Base-by-base conservation (phyloP, 257 asterid genomes). In the Cynanchum wilfordii region DNA sequence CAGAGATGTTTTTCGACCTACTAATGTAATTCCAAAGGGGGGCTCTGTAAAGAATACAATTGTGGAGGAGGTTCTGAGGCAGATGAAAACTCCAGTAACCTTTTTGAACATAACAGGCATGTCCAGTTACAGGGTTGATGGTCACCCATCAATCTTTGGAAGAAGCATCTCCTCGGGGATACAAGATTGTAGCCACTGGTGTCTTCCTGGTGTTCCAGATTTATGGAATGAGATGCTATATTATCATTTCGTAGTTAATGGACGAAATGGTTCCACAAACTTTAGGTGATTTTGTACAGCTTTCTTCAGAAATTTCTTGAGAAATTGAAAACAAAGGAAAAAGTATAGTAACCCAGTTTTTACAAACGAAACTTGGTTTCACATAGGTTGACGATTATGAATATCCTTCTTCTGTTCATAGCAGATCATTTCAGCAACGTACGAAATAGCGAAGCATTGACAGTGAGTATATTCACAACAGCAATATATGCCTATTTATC, bases 121-220 rank as follows among this genome's bases (percentile, higher is more conserved):
- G 57, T 95, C 99, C 2, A 87, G 80, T 66, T 95, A 89, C 67
- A 84, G 97, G 70, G 83, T 86, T 30, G 98, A 95, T 71, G 99
- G 93, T 78, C 99, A 95, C 72, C 97, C 99, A 0, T 95, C 99
- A 7, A 65, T 84, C 25, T 92, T 90, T 16, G 97, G 98, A 74
- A 81, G 86, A 42, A 67, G 78, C 7, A 67, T 44, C 73, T 33
- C 79, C 24, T 83, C 82, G 0, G 82, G 87, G 3, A 86, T 79
- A 70, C 87, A 95, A 82, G 98, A 95, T 86, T 95, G 99, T 83
- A 95, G 99, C 89, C 99, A 95, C 75, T 95, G 99, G 98, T 95
- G 98, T 80, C 96, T 95, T 40, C 99, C 98, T 16, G 97, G 98
- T 44, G 99, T 95, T 45, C 97, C 97, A 5, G 97, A 95, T 86